These are phyloP conservation scores for Nicotiana otophora DNA, from an alignment of 257 asterid species.

Conservation along the genomic window DNA sequence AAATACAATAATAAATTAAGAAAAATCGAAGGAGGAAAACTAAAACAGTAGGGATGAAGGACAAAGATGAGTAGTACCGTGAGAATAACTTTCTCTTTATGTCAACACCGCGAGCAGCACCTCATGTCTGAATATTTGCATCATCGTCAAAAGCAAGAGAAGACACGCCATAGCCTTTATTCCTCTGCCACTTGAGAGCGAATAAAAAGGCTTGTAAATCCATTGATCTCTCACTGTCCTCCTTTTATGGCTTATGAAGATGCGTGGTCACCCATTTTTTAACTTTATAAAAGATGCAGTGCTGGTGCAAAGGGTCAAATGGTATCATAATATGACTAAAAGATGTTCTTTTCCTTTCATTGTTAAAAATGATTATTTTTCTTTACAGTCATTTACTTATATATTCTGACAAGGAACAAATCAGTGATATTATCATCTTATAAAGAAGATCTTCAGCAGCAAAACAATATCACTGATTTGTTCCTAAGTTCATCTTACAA, in stretches of 20 bases:
- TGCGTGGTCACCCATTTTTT: slow-evolving; percentile 20
- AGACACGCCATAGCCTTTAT: too few relatives aligned
- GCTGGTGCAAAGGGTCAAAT: not conserved
- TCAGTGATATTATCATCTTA: slow-evolving; percentile 6
- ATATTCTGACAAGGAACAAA: slow-evolving; percentile 25
- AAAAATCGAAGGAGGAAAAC: too few relatives aligned
- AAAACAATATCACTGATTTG: not conserved
- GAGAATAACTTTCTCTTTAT: too few relatives aligned
- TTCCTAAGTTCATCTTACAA: too few relatives aligned
- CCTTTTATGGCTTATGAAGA: not conserved
- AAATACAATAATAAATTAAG: too few relatives aligned
- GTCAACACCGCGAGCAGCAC: too few relatives aligned
- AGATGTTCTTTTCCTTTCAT: slow-evolving; percentile 4
- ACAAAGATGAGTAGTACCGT: too few relatives aligned
- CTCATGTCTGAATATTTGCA: too few relatives aligned
- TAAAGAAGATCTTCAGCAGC: not conserved
- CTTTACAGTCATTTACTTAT: slow-evolving; percentile 11
- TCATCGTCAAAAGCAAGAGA: too few relatives aligned
- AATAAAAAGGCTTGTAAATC: not conserved
- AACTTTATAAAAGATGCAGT: slow-evolving; percentile 6
- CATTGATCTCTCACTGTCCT: slow-evolving; percentile 6
- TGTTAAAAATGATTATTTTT: slow-evolving; percentile 13
- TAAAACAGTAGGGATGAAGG: too few relatives aligned
- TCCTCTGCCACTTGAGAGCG: too few relatives aligned
- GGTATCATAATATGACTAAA: slow-evolving; percentile 16